These are phyloP conservation scores for Aspergillus affinis DNA, from an alignment of 495 filamentous ascomycete species.

Conservation along the genomic window DNA sequence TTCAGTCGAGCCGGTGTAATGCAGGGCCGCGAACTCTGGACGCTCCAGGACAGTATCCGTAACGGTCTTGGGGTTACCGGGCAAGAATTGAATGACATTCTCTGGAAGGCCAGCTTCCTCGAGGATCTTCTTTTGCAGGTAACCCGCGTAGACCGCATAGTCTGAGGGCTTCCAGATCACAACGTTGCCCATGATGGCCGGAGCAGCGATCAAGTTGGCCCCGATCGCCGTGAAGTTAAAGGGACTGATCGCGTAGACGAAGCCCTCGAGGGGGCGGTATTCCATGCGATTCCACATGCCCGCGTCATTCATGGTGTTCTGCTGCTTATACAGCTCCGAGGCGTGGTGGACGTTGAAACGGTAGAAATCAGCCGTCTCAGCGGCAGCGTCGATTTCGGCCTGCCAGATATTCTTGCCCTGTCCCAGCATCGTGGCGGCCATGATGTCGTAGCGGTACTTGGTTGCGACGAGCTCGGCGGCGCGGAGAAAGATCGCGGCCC, in stretches of 20 bases:
- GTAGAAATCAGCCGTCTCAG: conserved; percentile 88
- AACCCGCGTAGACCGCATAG: conserved; percentile 71
- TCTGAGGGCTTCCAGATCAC: conserved; percentile 87
- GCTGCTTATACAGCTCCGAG: conserved; percentile 81
- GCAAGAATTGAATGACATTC: conserved; percentile 81
- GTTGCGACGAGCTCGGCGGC: conserved; percentile 82
- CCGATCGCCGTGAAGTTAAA: conserved; percentile 92
- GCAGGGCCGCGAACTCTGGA: conserved; percentile 70
- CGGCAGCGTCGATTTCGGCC: conserved; percentile 92
- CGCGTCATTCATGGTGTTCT: conserved; percentile 71
- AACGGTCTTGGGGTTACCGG: conserved; percentile 74
- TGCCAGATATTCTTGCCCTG: conserved; percentile 97
- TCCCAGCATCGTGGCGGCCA: conserved; percentile 89
- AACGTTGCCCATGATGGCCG: conserved; percentile 81
- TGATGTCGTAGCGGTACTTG: conserved; percentile 90
- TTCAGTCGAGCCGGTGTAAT: conserved; percentile 79
- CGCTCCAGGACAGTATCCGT: conserved; percentile 69
- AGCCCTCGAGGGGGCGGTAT: conserved; percentile 80
- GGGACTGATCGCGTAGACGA: conserved; percentile 81
- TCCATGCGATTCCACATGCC: conserved; percentile 84
- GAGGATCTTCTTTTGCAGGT: conserved; percentile 77
- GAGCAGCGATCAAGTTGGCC: conserved; percentile 72
- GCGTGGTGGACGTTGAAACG: conserved; percentile 84
- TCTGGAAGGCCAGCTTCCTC: conserved; percentile 77
- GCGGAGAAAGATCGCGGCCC: conserved; percentile 88